Evolutionary conservation across 83 land plant genomes (phyloP).

Genomic region (Diphasiastrum complanatum): DNA sequence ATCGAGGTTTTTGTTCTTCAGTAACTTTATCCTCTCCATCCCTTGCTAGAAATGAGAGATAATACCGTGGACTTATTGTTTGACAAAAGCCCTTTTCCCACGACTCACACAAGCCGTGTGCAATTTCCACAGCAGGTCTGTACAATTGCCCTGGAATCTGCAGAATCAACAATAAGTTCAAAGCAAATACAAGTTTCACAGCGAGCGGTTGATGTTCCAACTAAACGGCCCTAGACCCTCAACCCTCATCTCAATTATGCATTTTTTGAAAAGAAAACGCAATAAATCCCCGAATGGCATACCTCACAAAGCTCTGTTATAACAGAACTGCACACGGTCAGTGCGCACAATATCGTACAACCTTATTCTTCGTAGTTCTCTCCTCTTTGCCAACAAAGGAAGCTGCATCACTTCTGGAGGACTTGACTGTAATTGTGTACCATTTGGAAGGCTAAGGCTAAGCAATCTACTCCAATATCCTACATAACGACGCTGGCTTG

Average conservation of each 20-base stretch:
- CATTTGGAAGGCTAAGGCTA: conserved; percentile 34
- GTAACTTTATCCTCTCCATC: conserved; percentile 31
- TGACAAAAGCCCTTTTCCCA: conserved; percentile 41
- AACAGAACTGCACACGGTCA: conserved; percentile 42
- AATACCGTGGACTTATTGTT: conserved; percentile 47
- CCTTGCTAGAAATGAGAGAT: conserved; percentile 31
- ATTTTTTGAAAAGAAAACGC: background rate
- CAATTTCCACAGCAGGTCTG: conserved; percentile 44
- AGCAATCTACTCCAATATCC: conserved; percentile 49
- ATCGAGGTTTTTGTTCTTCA: conserved; percentile 33
- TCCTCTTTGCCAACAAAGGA: conserved; percentile 24
- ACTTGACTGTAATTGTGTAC: conserved; percentile 16
- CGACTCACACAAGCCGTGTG: conserved; percentile 39
- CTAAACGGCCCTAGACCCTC: background rate
- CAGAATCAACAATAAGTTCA: background rate
- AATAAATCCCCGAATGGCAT: background rate
- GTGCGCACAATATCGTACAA: conserved; percentile 48
- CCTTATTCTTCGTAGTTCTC: conserved; percentile 60
- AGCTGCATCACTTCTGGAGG: conserved; percentile 52
- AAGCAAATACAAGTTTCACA: background rate
- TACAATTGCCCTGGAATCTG: conserved; percentile 48
- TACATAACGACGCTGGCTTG: conserved; percentile 62
- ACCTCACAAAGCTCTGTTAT: conserved; percentile 50
- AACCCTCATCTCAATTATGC: background rate
- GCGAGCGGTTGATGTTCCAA: too few species aligned